Evolutionary conservation across 768 basidiomycete genomes (phyloP), one percentile per base, ranked within the genome.

Genomic region (Auriscalpium microsporum): DNA sequence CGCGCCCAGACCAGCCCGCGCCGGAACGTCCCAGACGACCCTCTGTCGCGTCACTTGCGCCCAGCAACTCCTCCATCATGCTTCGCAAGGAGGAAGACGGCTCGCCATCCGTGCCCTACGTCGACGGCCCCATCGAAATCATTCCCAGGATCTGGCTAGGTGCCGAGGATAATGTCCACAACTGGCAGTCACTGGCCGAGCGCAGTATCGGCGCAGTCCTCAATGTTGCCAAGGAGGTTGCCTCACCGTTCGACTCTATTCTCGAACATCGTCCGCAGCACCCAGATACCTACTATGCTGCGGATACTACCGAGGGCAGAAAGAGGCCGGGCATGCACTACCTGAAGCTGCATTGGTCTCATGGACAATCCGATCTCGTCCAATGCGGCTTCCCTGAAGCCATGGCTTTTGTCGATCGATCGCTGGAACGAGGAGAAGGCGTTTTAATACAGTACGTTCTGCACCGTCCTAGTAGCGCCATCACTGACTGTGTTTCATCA

Each of bases 211-310:
- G 78, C 58, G 82, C 87, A 46, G 80, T 95, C 19, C 79, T 95
- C 69, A 94, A 95, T 68, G 94, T 95, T 36, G 93, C 93, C 47
- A 93, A 94, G 73, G 93, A 96, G 69, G 89, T 96, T 59, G 67
- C 76, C 45, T 81, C 81, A n/a, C 81, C 84, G 50, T 82, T 89
- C 63, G 84, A 87, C 63, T 60, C 74, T 28, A 62, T 69, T 34
- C 62, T 66, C 45, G 61, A 74, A 2, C 78, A 78, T 48, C 83
- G 86, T 16, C 71, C 81, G 79, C 40, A 72, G 33, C 48, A 71
- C 10, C 69, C 77, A 21, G 67, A 79, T 11, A 81, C 82, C 21
- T 87, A 83, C 67, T 81, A 84, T 63, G 82, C 85, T 11, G 75
- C 89, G 2, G 80, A 90, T 68, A 65, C 4, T 9, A 28, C 28